These are phyloP conservation scores for Stephania japonica DNA, from an alignment of 164 flowering plant species.

Conservation along the genomic window DNA sequence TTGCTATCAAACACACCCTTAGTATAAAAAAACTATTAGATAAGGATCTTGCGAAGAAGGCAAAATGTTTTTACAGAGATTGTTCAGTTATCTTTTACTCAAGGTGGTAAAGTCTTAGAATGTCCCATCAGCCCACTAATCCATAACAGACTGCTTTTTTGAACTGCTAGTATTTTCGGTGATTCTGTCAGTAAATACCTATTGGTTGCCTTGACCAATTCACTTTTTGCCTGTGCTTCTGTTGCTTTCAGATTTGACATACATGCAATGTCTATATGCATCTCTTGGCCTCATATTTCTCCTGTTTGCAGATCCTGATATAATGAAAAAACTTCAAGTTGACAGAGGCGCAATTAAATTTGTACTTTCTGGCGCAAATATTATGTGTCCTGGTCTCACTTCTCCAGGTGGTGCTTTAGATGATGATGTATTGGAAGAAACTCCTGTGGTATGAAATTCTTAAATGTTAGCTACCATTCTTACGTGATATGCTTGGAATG, in stretches of 20 bases:
- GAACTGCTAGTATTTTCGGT: neutral
- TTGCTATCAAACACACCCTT: no score
- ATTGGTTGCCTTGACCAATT: neutral
- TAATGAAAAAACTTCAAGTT: constrained; percentile 94
- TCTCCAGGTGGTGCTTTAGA: constrained; percentile 97
- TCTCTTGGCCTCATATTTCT: neutral
- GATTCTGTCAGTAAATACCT: neutral
- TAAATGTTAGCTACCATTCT: neutral
- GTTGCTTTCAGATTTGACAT: neutral
- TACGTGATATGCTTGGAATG: neutral
- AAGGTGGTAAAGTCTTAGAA: no score
- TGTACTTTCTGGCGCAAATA: constrained; percentile 98
- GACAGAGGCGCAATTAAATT: constrained; percentile 95
- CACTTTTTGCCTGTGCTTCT: neutral
- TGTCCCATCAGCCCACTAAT: neutral
- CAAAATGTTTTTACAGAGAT: no score
- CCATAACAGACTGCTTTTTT: neutral
- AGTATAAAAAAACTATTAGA: no score
- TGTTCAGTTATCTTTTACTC: no score
- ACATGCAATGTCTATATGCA: neutral
- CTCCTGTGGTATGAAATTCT: constrained; percentile 71
- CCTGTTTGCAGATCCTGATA: constrained; percentile 65
- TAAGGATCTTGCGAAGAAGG: no score
- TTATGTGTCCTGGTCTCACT: constrained; percentile 99
- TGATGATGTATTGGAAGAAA: constrained; percentile 82